These are phyloP conservation scores for Aegilops longissima DNA, from an alignment of 176 grass and related monocot genomes.

Conservation along the genomic window DNA sequence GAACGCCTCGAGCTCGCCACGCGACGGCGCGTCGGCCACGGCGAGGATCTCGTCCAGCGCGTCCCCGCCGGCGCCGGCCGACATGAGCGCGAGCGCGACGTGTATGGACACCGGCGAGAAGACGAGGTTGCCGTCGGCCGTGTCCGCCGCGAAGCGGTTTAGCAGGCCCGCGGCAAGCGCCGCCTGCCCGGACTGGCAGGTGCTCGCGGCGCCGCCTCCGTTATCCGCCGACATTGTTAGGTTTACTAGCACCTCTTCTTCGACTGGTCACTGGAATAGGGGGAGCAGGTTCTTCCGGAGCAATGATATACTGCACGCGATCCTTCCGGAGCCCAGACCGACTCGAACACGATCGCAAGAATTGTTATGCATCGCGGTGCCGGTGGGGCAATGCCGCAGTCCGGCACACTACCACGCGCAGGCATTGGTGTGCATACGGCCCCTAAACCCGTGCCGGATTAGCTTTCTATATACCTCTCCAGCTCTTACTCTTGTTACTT, in stretches of 20 bases:
- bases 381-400: no score
- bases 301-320: background rate
- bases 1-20: background rate
- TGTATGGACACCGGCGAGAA: slow-evolving; percentile 6
- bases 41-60: background rate
- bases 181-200: slow-evolving; percentile 2
- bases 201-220: background rate
- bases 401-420: no score
- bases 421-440: no score
- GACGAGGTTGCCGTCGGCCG: background rate
- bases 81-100: background rate
- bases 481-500: no score
- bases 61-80: background rate
- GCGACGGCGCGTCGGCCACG: background rate
- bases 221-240: background rate
- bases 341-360: background rate
- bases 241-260: background rate
- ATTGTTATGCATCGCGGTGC: no score
- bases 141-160: background rate
- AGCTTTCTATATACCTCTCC: no score
- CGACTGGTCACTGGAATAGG: background rate
- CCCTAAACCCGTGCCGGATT: no score
- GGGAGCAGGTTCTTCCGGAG: background rate
- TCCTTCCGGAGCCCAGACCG: background rate
- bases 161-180: background rate